A percentile compares a stretch with the other conserved stretches of the same genome.
phyloP scores from a whole-genome alignment of 2,329 filamentous ascomycete genomes.

The Clarireedia paspali region DNA sequence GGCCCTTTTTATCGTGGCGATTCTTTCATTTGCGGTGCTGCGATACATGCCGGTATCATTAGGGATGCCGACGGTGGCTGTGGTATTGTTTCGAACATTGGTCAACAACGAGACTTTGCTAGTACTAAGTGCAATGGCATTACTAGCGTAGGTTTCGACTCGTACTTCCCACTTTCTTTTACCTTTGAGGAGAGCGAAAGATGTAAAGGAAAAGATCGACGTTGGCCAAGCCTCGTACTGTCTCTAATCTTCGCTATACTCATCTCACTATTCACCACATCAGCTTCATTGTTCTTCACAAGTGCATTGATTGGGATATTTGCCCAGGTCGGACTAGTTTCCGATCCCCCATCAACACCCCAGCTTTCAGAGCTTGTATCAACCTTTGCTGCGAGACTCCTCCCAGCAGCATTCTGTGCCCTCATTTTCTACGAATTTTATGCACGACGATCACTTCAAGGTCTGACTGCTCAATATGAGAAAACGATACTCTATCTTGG shows the following conservation, averaged over 20 bases:
- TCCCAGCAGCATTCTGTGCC: slow-evolving; percentile 80
- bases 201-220: slow-evolving; percentile 65
- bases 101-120: slow-evolving; percentile 55
- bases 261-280: slow-evolving; percentile 74
- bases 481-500: slow-evolving; percentile 89
- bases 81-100: slow-evolving; percentile 69
- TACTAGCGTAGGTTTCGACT: slow-evolving; percentile 68
- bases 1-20: slow-evolving; percentile 80
- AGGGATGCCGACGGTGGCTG: slow-evolving; percentile 68
- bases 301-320: slow-evolving; percentile 75
- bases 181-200: slow-evolving; percentile 62
- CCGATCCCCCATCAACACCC: slow-evolving; percentile 68
- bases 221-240: slow-evolving; percentile 78
- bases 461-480: slow-evolving; percentile 75
- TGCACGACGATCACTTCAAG: slow-evolving; percentile 60
- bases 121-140: slow-evolving; percentile 64
- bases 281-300: slow-evolving; percentile 76
- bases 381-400: slow-evolving; percentile 68
- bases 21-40: slow-evolving; percentile 78
- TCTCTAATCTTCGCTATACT: slow-evolving; percentile 72
- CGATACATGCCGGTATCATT: slow-evolving; percentile 76
- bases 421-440: slow-evolving; percentile 84
- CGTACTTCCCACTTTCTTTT: slow-evolving; percentile 83
- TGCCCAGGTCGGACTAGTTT: slow-evolving; percentile 82
- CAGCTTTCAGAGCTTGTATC: slow-evolving; percentile 67